Percentiles rank a stretch among this genome's conserved stretches.
Evolutionary conservation across 371 early-diverging fungal species (phyloP).

Genomic region (Aphelidium insulamus): DNA sequence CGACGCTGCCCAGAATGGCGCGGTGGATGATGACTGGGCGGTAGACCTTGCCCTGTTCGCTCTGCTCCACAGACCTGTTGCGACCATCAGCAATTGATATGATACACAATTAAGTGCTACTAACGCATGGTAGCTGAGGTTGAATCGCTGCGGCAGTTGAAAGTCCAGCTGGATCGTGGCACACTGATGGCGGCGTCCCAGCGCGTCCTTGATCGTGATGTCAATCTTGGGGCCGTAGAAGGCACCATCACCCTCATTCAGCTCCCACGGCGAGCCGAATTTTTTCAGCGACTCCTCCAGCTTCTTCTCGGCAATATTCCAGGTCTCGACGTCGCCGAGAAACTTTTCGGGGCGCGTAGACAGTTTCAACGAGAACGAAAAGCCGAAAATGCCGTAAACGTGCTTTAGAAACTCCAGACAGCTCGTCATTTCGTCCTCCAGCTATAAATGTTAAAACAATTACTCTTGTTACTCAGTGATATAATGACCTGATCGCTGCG

Average conservation of each 20-base stretch:
- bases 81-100: too few species aligned
- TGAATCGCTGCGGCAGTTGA: conserved; percentile 85
- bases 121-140: conserved; percentile 73
- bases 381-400: conserved; percentile 71
- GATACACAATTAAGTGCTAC: too few species aligned
- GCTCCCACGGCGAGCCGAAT: conserved; percentile 54
- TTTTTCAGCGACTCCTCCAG: conserved; percentile 55
- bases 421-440: conserved; percentile 49
- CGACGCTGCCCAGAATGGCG: conserved; percentile 95
- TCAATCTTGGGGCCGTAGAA: conserved; percentile 99
- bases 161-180: conserved; percentile 98
- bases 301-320: conserved; percentile 76
- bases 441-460: conserved; percentile 3
- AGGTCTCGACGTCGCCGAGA: conserved; percentile 74
- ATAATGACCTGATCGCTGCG: conserved; percentile 44
- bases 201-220: conserved; percentile 87
- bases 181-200: conserved; percentile 84
- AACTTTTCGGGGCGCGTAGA: conserved; percentile 95
- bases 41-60: conserved; percentile 19
- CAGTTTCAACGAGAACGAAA: conserved; percentile 57
- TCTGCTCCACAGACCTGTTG: conserved; percentile 3
- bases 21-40: conserved; percentile 98
- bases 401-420: conserved; percentile 68
- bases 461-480: conserved; percentile 3
- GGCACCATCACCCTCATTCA: conserved; percentile 98